Evolutionary conservation across 805 yeast species (phyloP), one percentile per base, ranked within the genome.

Genomic region (Yamadazyma philogaea): DNA sequence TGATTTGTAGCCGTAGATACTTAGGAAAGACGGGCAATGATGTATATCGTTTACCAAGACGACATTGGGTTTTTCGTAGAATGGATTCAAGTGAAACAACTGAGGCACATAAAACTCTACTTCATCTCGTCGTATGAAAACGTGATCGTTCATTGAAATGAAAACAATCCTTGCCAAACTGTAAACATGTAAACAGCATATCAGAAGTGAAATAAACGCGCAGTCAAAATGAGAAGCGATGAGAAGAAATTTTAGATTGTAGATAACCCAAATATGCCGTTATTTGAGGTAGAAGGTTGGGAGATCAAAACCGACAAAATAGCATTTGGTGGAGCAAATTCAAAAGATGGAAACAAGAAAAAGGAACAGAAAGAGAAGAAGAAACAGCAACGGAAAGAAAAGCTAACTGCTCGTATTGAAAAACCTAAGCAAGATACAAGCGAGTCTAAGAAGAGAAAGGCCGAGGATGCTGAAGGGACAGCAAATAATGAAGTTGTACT

Each of bases 231-330:
- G 20, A 26, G 35, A n/a, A n/a, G 44, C 24, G 45, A 42, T 42
- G 45, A 36, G 45, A 21, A 14, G 37, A 30, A 30, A 42, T 32
- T 34, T 27, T 14, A 37, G 16, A 24, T 7, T 12, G 12, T 32
- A 26, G 30, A 14, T 12, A 19, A 20, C 8, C 12, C 26, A 31
- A n/a, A 42, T 19, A 83, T 83, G 90, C 76, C 86, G 24, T 70
- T 87, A 48, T 87, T 87, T 57, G 75, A 82, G 57, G 89, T 84
- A 16, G 87, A 81, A 40, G 96, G 95, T 14, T 87, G 96, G 96
- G 74, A 82, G 49, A 58, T 87, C 40, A 77, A 79, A 49, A 64
- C 69, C 44, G 70, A 75, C 34, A 56, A 63, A 32, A 78, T 84
- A 11, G 79, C 74, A 2, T 57, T 66, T 32, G 80, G 75, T 21